These are phyloP conservation scores for Penicillium riverlandense DNA, from an alignment of 495 filamentous ascomycete genomes.

Conservation along the genomic window DNA sequence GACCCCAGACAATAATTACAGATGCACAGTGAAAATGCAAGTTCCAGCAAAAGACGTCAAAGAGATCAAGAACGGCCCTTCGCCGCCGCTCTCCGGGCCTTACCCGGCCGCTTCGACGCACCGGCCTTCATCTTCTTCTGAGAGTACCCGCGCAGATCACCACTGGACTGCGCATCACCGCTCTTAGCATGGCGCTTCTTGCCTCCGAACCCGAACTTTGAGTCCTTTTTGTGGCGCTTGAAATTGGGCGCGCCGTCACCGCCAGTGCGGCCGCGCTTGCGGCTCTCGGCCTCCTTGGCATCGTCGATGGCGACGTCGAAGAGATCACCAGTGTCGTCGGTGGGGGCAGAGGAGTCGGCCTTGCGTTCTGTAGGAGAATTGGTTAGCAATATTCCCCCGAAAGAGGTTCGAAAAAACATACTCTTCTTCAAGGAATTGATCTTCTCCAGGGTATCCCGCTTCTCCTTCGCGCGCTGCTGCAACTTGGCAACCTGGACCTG, in stretches of 20 bases:
- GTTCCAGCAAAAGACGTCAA: constrained; percentile 17
- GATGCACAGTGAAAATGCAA: constrained; percentile 16
- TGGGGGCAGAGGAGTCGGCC: constrained; percentile 56
- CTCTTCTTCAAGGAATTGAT: constrained; percentile 90
- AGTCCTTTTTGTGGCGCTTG: constrained; percentile 88
- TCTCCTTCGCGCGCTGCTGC: constrained; percentile 85
- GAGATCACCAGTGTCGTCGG: constrained; percentile 70
- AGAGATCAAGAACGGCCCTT: constrained; percentile 21
- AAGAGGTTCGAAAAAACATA: constrained; percentile 28
- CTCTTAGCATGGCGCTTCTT: constrained; percentile 89
- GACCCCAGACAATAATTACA: constrained; percentile 1
- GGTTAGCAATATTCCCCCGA: constrained; percentile 11
- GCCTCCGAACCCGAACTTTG: constrained; percentile 89
- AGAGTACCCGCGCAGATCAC: constrained; percentile 72
- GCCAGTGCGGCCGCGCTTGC: constrained; percentile 22
- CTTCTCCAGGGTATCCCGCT: constrained; percentile 87
- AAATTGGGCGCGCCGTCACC: constrained; percentile 37
- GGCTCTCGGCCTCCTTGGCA: constrained; percentile 45
- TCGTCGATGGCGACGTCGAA: constrained; percentile 94
- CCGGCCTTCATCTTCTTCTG: constrained; percentile 74
- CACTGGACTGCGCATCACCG: constrained; percentile 70
- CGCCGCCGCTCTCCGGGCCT: constrained; percentile 51
- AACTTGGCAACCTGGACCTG: constrained; percentile 95
- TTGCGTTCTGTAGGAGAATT: constrained; percentile 61
- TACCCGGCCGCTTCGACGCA: constrained; percentile 52